Evolutionary conservation across 1,284 basidiomycete species (phyloP).

Genomic region (Cutaneotrichosporon sp.): DNA sequence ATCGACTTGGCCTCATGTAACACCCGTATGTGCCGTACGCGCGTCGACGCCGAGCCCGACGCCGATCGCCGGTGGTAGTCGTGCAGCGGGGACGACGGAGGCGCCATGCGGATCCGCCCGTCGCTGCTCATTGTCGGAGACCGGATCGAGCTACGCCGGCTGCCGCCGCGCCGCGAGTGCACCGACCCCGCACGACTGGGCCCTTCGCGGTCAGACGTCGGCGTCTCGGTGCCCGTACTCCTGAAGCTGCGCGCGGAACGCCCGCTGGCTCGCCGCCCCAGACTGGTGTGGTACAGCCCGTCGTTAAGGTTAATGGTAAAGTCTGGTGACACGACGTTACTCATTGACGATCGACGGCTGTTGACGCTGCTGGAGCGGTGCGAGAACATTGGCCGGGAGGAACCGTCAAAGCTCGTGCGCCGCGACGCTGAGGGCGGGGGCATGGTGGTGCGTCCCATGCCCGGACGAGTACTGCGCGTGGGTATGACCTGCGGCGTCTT

Average conservation of each 20-base stretch:
- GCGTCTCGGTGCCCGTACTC: conserved; percentile 44
- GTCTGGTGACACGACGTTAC: conserved; percentile 28
- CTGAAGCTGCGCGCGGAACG: conserved; percentile 3
- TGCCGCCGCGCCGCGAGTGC: conserved; percentile 27
- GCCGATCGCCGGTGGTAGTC: conserved; percentile 41
- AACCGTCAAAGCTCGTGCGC: conserved; percentile 34
- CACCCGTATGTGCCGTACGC: conserved; percentile 39
- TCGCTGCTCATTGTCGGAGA: conserved; percentile 32
- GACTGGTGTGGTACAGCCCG: conserved; percentile 20
- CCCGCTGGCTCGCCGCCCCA: conserved; percentile 29
- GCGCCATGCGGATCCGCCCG: conserved; percentile 10
- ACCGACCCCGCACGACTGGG: conserved; percentile 35
- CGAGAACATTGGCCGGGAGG: conserved; percentile 31
- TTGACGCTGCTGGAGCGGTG: conserved; percentile 47
- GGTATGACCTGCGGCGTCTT: conserved; percentile 26
- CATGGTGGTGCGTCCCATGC: conserved; percentile 20
- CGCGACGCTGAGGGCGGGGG: conserved; percentile 20
- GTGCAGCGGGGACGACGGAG: conserved; percentile 37
- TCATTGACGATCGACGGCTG: conserved; percentile 45
- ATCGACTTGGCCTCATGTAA: conserved; percentile 37
- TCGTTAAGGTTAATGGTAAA: conserved; percentile 31
- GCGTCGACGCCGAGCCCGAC: conserved; percentile 32
- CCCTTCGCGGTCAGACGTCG: conserved; percentile 42
- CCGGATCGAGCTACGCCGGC: conserved; percentile 27
- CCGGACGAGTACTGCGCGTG: conserved; percentile 25